phyloP scores from a whole-genome alignment of 2,329 filamentous ascomycete species.

The Monilinia vaccinii-corymbosi region DNA sequence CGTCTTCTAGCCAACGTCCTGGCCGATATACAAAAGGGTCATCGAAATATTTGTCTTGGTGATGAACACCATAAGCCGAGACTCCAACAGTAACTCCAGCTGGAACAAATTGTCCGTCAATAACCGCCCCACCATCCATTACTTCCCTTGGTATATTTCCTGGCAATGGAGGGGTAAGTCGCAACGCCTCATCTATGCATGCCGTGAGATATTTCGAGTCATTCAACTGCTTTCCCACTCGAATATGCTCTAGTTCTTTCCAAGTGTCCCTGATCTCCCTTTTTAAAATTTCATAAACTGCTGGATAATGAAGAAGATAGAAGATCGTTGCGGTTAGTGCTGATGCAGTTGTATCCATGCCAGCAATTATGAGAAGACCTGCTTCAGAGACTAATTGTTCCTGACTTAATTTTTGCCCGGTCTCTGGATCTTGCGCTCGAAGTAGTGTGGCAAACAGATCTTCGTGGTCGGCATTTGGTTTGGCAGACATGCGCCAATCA shows the following conservation, averaged over 20 bases:
- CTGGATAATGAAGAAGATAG: not conserved
- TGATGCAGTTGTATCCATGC: not conserved
- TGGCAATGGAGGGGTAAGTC: constrained; percentile 18
- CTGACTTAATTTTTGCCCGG: not conserved
- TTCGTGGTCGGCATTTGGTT: not conserved
- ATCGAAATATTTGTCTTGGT: not conserved
- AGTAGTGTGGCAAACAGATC: constrained; percentile 1
- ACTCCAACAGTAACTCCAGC: constrained; percentile 36
- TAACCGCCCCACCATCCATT: constrained; percentile 13
- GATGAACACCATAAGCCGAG: constrained; percentile 29
- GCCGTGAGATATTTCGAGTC: constrained; percentile 33
- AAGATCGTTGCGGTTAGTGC: not conserved
- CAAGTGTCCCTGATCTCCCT: not conserved
- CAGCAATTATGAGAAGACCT: not conserved
- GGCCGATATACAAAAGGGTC: not conserved
- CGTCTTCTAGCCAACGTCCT: not conserved
- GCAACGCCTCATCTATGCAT: constrained; percentile 30
- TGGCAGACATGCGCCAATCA: not conserved
- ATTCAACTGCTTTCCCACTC: constrained; percentile 19
- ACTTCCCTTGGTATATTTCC: constrained; percentile 19
- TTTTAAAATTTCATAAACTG: not conserved
- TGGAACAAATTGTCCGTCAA: constrained; percentile 27
- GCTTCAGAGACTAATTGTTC: not conserved
- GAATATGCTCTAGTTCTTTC: not conserved
- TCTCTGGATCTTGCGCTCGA: not conserved